Percentiles rank a stretch among this genome's conserved stretches.
Conservation (phyloP, 2,329 filamentous ascomycete genomes). For the Laburnicola sp. region DNA sequence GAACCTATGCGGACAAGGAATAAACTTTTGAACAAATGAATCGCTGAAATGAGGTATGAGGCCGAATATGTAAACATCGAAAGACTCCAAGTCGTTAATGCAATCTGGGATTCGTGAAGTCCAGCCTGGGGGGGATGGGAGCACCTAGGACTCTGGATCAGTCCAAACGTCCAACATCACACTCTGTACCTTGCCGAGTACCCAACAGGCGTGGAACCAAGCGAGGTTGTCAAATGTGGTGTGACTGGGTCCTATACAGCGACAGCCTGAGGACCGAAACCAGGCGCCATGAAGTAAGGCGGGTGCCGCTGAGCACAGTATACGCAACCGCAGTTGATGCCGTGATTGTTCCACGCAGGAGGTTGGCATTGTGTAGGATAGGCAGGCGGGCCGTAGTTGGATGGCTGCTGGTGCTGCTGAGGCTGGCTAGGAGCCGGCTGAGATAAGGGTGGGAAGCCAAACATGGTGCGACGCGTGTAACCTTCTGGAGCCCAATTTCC, state of each 20-base stretch:
- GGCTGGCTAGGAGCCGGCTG: conserved; percentile 45
- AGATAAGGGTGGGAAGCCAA: conserved; percentile 45
- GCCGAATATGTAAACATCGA: conserved; percentile 24
- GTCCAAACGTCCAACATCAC: background rate
- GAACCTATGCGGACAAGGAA: conserved; percentile 24
- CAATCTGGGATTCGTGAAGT: conserved; percentile 18
- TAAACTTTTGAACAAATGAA: conserved; percentile 41
- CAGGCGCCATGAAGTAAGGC: conserved; percentile 45
- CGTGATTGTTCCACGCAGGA: conserved; percentile 44
- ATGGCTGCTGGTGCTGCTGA: conserved; percentile 45
- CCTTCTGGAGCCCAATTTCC: conserved; percentile 54
- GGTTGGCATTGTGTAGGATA: conserved; percentile 42
- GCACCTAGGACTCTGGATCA: background rate
- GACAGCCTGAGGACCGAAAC: conserved; percentile 46
- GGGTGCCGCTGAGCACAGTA: conserved; percentile 45
- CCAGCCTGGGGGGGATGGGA: background rate
- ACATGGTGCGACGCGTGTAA: conserved; percentile 48
- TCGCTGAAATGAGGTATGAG: conserved; percentile 28
- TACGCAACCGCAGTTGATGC: conserved; percentile 42
- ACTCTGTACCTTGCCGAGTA: conserved; percentile 2
- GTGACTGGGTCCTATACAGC: conserved; percentile 27
- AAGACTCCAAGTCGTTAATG: conserved; percentile 27
- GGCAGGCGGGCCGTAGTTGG: conserved; percentile 40
- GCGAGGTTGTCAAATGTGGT: background rate
- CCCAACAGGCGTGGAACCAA: conserved; percentile 6